These are phyloP conservation scores for Apiotrichum mycotoxinovorans DNA, from an alignment of 1,284 basidiomycete genomes.

Conservation along the genomic window DNA sequence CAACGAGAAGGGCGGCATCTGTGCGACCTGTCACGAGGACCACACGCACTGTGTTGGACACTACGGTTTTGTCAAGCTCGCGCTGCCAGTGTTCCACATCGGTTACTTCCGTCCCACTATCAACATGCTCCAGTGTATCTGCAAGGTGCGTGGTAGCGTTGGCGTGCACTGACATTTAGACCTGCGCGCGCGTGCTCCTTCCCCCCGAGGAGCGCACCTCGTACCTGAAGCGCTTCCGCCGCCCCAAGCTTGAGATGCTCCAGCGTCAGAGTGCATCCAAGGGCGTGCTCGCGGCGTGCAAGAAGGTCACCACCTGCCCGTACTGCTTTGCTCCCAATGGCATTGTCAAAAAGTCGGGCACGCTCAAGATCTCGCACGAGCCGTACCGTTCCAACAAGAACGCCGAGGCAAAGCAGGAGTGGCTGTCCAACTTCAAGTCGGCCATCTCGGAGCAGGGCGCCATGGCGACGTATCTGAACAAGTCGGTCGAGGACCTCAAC, in stretches of 20 bases:
- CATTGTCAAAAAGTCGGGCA: constrained; percentile 92
- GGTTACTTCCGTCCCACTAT: constrained; percentile 98
- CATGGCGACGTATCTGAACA: constrained; percentile 77
- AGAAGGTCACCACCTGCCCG: constrained; percentile 88
- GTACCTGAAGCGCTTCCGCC: constrained; percentile 84
- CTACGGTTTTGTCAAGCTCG: constrained; percentile 94
- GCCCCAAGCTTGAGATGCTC: constrained; percentile 87
- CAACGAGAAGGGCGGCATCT: constrained; percentile 86
- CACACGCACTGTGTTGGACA: constrained; percentile 96
- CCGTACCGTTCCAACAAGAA: constrained; percentile 96
- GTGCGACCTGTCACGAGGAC: constrained; percentile 90
- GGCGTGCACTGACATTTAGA: constrained; percentile 54
- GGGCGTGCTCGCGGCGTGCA: constrained; percentile 80
- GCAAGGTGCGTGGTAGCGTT: constrained; percentile 62
- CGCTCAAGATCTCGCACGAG: constrained; percentile 95
- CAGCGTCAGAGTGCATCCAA: constrained; percentile 83
- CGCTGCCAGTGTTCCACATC: constrained; percentile 95
- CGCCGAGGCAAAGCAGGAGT: constrained; percentile 80
- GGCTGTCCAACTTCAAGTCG: constrained; percentile 76
- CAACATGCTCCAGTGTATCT: constrained; percentile 88
- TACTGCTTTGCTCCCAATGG: constrained; percentile 93
- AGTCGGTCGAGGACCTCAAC: constrained; percentile 91
- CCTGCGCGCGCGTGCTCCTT: constrained; percentile 90
- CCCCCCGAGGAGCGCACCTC: constrained; percentile 79
- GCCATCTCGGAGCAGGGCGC: constrained; percentile 87